Base-by-base conservation (phyloP, 1,284 basidiomycete species). In the Austroboletus olivaceoglutinosus region DNA sequence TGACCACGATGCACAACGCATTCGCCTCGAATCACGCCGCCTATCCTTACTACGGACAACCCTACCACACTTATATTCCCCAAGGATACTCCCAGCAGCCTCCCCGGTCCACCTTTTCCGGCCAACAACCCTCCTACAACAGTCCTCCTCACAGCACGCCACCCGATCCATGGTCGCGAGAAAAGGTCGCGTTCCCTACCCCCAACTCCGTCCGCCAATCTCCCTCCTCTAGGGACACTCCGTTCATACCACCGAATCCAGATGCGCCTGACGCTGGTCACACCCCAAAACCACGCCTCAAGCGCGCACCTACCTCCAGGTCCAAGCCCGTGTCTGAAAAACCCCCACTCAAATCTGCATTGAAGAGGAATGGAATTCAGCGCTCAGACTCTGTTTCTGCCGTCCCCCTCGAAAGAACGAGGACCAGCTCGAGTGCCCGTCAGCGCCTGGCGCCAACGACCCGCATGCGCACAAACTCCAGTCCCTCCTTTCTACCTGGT, bases 291-390 rank as follows among this genome's bases (percentile, higher is more conserved):
- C n/a, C 62, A 13, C 66, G 57, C 33, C 34, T 42, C 40, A 69
- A 66, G 47, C 69, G 65, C n/a, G 47, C 50, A 36, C 37, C 48
- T 30, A 55, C 64, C 16, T 25, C 46, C 44, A 59, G 47, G 33
- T 47, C 58, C 21, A 54, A 49, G 30, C 53, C 48, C n/a, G 10
- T 56, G 23, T 53, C 61, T 2, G 67, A 70, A 49, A 69, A 63
- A 33, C 61, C 64, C 0, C 72, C 73, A 4, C 70, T 81, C 42
- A 85, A 76, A 68, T 80, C 85, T 27, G 83, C 82, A 0, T 65
- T 88, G 64, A 87, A 82, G 66, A 82, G 76, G 55, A 67, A 56
- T 47, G 50, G 34, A 5, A 15, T 57, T 43, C 59, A 56, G 42
- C 66, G 62, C 18, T 45, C 60, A 10, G 58, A 70, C 9, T 51